phyloP scores from a whole-genome alignment of 148 eudicot genomes.

The Vaccinium macrocarpon region DNA sequence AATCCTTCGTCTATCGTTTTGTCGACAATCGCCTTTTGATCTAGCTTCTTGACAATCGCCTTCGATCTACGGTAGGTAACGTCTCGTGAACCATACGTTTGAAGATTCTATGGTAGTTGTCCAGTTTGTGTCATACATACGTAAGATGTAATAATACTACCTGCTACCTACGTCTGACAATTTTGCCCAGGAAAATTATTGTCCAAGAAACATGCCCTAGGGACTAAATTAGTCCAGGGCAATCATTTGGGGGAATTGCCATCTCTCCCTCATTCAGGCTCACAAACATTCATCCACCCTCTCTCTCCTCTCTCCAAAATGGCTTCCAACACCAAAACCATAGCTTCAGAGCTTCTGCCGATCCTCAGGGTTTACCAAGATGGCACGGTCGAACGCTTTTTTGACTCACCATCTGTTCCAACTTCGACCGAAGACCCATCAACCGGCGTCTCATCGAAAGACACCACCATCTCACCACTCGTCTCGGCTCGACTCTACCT shows the following conservation, averaged over 20 bases:
- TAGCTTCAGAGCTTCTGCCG: constrained; percentile 28
- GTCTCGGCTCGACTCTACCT: constrained; percentile 47
- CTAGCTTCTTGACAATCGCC: too few relatives aligned
- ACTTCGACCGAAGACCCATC: constrained; percentile 28
- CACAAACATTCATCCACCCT: not conserved
- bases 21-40: too few relatives aligned
- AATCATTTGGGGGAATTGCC: too few relatives aligned
- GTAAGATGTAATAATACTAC: too few relatives aligned
- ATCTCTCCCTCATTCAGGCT: not conserved
- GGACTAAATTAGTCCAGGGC: not conserved
- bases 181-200: not conserved
- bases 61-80: too few relatives aligned
- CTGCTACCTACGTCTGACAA: too few relatives aligned
- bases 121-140: not conserved
- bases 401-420: constrained; percentile 24
- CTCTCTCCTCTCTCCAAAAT: not conserved
- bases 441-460: constrained; percentile 43
- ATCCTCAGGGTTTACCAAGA: constrained; percentile 35
- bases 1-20: too few relatives aligned
- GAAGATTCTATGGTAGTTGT: not conserved
- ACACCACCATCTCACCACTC: constrained; percentile 28
- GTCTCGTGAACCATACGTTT: too few relatives aligned
- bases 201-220: not conserved
- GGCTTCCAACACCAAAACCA: constrained; percentile 20
- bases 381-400: constrained; percentile 37